These are phyloP conservation scores for Polychaeton citri DNA, from an alignment of 2,329 filamentous ascomycete species.

Conservation along the genomic window DNA sequence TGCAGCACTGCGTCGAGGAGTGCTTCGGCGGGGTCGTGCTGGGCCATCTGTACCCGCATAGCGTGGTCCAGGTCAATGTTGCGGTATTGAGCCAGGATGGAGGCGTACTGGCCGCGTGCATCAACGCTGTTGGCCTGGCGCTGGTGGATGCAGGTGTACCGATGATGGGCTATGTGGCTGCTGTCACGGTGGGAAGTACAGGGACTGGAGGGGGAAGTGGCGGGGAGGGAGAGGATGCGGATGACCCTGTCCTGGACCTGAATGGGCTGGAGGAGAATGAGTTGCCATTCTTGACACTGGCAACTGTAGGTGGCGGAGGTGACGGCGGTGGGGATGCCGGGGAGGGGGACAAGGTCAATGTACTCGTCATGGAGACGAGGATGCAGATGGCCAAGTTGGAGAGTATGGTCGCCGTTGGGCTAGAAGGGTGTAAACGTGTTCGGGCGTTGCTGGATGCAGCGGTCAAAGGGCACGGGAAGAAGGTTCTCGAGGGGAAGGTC, in stretches of 20 bases:
- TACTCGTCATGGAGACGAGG: slow-evolving; percentile 74
- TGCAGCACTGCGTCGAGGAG: slow-evolving; percentile 64
- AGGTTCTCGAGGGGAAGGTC: slow-evolving; percentile 38
- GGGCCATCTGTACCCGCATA: slow-evolving; percentile 79
- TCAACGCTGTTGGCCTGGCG: slow-evolving; percentile 85
- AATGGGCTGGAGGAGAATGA: slow-evolving; percentile 75
- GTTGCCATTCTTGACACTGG: slow-evolving; percentile 76
- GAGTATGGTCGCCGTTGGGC: slow-evolving; percentile 81
- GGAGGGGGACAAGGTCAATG: slow-evolving; percentile 52
- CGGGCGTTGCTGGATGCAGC: slow-evolving; percentile 68
- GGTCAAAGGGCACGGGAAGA: slow-evolving; percentile 56
- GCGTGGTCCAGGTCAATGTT: slow-evolving; percentile 67
- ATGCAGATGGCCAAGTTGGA: slow-evolving; percentile 74
- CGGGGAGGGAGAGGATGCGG: slow-evolving; percentile 47
- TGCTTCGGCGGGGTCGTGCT: slow-evolving; percentile 69
- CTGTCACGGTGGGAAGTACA: slow-evolving; percentile 75
- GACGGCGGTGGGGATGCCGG: slow-evolving; percentile 10
- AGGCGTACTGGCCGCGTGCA: slow-evolving; percentile 71
- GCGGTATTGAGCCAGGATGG: slow-evolving; percentile 86
- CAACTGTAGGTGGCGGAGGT: slow-evolving; percentile 52
- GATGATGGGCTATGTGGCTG: slow-evolving; percentile 82
- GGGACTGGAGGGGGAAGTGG: slow-evolving; percentile 30
- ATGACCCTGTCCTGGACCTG: slow-evolving; percentile 70
- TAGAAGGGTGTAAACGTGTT: slow-evolving; percentile 84
- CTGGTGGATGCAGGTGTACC: slow-evolving; percentile 90